Evolutionary conservation across 2,329 filamentous ascomycete species (phyloP), one percentile per base, ranked within the genome.

Genomic region (Botrytis cinerea): DNA sequence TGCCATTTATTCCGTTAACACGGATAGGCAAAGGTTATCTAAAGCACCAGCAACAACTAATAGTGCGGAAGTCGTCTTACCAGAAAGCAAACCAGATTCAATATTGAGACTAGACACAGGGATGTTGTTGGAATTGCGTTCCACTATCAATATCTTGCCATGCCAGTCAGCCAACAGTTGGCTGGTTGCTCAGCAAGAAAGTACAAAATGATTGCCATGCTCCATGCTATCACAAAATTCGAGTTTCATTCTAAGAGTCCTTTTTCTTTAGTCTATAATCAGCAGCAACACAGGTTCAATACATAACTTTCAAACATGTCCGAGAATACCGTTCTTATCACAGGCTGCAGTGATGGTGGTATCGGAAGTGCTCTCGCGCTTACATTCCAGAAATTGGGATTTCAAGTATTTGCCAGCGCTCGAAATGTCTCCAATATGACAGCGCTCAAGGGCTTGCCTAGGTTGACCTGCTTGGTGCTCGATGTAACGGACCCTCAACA

Each of bases 401-500:
- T 81, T 35, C 78, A 78, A 1, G 83, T 84, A 35, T 82, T 83
- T 71, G 83, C 83, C 1, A 82, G 83, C 0, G 80, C 80, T 22
- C 80, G 83, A 28, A 80, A 81, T 71, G 75, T 78, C 1, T 74
- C 78, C 54, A 84, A 83, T 72, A 74, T 82, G 16, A 45, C 75
- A 5, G 75, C 79, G 9, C 72, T 76, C 12, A n/a, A 43, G 28
- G 43, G 54, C 22, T 32, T 74, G 1, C 80, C 51, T 5, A 59
- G 63, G 20, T 18, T 85, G 48, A 80, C 83, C 32, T 80, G 81
- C 22, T 73, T 85, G 28, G 40, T 77, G 1, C 79, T 86, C 0
- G 84, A 86, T 73, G 82, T 85, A 4, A 82, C 80, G 79, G 25
- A 48, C 9, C 32, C 76, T 7, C 75, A 78, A 1, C 83, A 81